These are phyloP conservation scores for Cochlearia excelsa DNA, from an alignment of 345 rosid genomes.

Conservation along the genomic window DNA sequence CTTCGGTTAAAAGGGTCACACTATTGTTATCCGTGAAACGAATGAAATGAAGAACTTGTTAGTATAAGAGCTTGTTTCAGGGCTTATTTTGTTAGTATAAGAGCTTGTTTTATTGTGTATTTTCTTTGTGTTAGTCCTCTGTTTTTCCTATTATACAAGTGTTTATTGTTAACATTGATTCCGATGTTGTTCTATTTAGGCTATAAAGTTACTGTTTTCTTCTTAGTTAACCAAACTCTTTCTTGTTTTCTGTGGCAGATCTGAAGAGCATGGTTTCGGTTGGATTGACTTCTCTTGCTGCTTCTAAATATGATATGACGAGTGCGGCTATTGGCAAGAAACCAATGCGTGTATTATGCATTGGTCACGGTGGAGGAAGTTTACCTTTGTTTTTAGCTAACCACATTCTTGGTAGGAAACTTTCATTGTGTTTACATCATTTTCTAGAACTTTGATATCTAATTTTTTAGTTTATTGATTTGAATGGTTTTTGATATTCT, in stretches of 20 bases:
- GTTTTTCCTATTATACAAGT: background rate
- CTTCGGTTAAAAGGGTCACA: no score
- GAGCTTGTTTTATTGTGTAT: background rate
- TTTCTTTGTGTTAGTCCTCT: constrained; percentile 4
- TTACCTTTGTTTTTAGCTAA: constrained; percentile 80
- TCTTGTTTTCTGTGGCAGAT: constrained; percentile 46
- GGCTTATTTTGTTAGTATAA: background rate
- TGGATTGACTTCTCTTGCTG: constrained; percentile 67
- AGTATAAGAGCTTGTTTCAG: background rate
- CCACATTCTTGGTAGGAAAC: constrained; percentile 59
- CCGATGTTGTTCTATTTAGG: background rate
- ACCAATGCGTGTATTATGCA: constrained; percentile 65
- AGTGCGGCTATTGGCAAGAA: constrained; percentile 55
- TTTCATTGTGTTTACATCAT: background rate
- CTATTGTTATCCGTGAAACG: no score
- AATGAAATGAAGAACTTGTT: no score
- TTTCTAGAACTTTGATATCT: constrained; percentile 1
- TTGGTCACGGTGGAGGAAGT: constrained; percentile 97
- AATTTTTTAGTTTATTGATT: background rate
- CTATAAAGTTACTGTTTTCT: background rate
- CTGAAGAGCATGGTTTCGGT: constrained; percentile 80
- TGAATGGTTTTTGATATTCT: background rate
- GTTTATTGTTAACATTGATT: background rate
- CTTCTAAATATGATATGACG: constrained; percentile 51
- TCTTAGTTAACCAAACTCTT: background rate